phyloP scores from a whole-genome alignment of 768 basidiomycete species.

The Lyophyllum semitale region DNA sequence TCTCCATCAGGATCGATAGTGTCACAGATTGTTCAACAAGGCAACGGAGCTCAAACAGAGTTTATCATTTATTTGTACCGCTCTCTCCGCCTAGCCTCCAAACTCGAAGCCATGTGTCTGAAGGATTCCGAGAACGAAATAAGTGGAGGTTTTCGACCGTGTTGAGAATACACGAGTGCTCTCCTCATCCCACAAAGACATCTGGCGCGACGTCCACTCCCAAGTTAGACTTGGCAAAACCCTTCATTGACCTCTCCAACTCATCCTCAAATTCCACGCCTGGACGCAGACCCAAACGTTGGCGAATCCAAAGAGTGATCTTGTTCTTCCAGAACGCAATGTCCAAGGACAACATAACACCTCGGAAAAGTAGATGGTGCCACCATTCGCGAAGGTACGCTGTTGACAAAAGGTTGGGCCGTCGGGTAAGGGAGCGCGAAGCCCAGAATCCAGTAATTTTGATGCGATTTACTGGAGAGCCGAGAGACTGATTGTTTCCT shows the following conservation, averaged over 20 bases:
- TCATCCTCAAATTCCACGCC: constrained; percentile 76
- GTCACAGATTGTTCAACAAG: too few species aligned
- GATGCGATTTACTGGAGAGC: constrained; percentile 87
- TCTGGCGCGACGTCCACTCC: constrained; percentile 71
- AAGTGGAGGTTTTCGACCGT: too few species aligned
- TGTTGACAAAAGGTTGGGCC: constrained; percentile 39
- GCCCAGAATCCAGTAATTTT: constrained; percentile 89
- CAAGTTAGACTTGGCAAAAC: constrained; percentile 76
- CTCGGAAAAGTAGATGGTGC: constrained; percentile 62
- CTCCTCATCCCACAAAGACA: constrained; percentile 50
- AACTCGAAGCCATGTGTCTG: too few species aligned
- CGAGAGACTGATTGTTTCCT: constrained; percentile 83
- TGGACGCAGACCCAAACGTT: constrained; percentile 36
- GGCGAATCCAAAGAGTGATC: constrained; percentile 50
- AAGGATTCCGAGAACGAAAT: too few species aligned
- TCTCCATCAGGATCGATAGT: too few species aligned
- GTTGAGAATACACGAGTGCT: too few species aligned
- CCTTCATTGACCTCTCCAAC: constrained; percentile 72
- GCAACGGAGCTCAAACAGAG: too few species aligned
- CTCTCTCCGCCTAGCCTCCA: too few species aligned
- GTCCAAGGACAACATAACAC: constrained; percentile 70
- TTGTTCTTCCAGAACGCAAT: constrained; percentile 67
- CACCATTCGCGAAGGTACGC: constrained; percentile 53
- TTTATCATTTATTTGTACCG: too few species aligned
- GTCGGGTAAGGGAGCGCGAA: constrained; percentile 60